phyloP scores from a whole-genome alignment of 306 rosid genomes.

The Casuarina glauca region DNA sequence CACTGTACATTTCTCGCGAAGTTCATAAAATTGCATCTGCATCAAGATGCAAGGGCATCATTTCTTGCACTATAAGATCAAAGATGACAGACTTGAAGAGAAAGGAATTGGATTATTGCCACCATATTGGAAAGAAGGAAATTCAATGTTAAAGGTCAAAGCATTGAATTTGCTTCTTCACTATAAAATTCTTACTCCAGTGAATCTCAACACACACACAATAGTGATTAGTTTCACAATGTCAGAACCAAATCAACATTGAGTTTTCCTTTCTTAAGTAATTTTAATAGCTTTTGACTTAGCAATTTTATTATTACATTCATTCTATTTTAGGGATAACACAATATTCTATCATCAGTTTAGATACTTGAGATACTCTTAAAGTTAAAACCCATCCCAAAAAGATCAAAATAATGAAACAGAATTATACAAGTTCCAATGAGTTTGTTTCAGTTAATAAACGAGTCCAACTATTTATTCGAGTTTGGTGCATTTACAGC shows the following conservation, averaged over 20 bases:
- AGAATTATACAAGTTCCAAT: too few species aligned
- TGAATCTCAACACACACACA: not conserved
- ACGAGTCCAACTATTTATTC: too few species aligned
- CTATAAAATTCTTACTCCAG: not conserved
- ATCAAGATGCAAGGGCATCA: conserved; percentile 20
- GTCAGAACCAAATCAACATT: too few species aligned
- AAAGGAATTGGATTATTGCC: conserved; percentile 10
- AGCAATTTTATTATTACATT: too few species aligned
- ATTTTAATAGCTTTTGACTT: too few species aligned
- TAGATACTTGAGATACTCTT: not conserved
- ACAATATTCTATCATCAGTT: not conserved
- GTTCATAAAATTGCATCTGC: conserved; percentile 87
- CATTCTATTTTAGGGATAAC: too few species aligned
- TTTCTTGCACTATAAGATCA: conserved; percentile 15
- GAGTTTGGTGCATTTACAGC: too few species aligned
- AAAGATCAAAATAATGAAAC: too few species aligned
- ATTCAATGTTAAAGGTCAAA: not conserved
- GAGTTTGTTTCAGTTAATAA: too few species aligned
- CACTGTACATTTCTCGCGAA: conserved; percentile 62
- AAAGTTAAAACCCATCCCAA: too few species aligned
- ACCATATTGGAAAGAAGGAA: not conserved
- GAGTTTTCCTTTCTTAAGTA: too few species aligned
- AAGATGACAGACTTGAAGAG: conserved; percentile 17
- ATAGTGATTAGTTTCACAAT: too few species aligned
- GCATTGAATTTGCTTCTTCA: not conserved